These are phyloP conservation scores for Trichoderma atroviride DNA, from an alignment of 2,329 filamentous ascomycete genomes.

Conservation along the genomic window DNA sequence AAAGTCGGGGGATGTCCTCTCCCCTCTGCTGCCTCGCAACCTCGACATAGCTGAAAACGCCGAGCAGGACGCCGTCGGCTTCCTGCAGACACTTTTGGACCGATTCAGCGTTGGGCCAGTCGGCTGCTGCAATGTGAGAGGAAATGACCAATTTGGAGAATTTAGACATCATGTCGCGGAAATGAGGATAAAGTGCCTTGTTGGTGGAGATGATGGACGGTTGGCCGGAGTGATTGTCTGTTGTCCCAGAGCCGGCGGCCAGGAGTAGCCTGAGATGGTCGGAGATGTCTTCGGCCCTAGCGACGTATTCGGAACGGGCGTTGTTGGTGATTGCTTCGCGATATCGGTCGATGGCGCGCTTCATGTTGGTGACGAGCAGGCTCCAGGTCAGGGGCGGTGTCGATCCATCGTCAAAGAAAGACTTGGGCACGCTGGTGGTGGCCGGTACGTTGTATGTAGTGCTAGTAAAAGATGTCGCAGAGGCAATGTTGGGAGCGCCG, in stretches of 20 bases:
- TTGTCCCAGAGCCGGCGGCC: constrained; percentile 94
- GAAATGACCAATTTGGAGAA: constrained; percentile 99
- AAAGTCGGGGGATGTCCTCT: constrained; percentile 88
- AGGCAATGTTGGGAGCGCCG: constrained; percentile 57
- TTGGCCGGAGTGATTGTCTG: constrained; percentile 97
- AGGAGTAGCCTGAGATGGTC: constrained; percentile 91
- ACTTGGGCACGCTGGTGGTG: constrained; percentile 68
- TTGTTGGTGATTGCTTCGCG: constrained; percentile 83
- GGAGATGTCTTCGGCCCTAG: constrained; percentile 94
- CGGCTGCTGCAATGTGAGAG: constrained; percentile 93
- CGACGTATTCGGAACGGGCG: constrained; percentile 86
- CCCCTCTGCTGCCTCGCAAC: constrained; percentile 91
- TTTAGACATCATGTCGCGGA: constrained; percentile 99
- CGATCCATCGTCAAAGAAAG: constrained; percentile 89
- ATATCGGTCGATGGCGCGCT: constrained; percentile 84
- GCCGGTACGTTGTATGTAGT: constrained; percentile 60
- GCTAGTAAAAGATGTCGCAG: constrained; percentile 65
- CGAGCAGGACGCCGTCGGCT: constrained; percentile 92
- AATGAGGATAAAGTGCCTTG: constrained; percentile 95
- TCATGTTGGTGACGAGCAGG: constrained; percentile 89
- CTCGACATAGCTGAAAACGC: constrained; percentile 95
- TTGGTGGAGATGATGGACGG: constrained; percentile 99
- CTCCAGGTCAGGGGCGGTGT: constrained; percentile 85
- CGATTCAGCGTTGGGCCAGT: constrained; percentile 93
- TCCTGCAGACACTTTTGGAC: constrained; percentile 94